Percentiles rank a stretch among this genome's conserved stretches.
Evolutionary conservation across 2,329 filamentous ascomycete genomes (phyloP).

Genomic region (Calonectria montana): DNA sequence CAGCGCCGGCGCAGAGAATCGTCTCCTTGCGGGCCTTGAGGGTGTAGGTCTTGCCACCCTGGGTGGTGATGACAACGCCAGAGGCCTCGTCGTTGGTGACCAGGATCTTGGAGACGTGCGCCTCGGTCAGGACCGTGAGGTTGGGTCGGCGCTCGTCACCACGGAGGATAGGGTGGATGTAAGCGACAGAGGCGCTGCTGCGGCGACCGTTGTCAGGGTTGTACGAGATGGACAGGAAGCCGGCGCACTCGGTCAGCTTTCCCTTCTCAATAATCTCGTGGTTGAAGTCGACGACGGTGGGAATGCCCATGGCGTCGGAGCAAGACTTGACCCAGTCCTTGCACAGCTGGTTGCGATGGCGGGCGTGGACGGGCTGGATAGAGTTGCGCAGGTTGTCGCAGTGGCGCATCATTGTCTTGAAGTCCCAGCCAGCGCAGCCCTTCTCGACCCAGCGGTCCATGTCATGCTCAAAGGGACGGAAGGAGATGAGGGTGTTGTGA

Average conservation of each 20-base stretch:
- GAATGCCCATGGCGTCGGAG: conserved; percentile 82
- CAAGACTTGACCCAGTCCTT: conserved; percentile 89
- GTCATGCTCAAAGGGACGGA: conserved; percentile 91
- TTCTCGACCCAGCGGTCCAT: conserved; percentile 84
- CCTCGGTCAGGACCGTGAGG: conserved; percentile 86
- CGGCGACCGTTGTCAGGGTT: conserved; percentile 89
- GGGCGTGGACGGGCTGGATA: conserved; percentile 87
- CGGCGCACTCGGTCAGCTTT: conserved; percentile 79
- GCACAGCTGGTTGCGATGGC: conserved; percentile 90
- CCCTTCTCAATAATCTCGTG: conserved; percentile 81
- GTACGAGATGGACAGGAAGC: conserved; percentile 92
- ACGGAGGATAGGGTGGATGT: conserved; percentile 90
- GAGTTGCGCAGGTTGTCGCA: conserved; percentile 89
- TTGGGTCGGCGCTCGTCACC: conserved; percentile 87
- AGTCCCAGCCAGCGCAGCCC: conserved; percentile 88
- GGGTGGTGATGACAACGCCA: conserved; percentile 75
- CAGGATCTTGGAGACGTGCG: conserved; percentile 87
- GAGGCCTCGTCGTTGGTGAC: conserved; percentile 76
- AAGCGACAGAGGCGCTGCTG: conserved; percentile 89
- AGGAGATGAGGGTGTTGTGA: conserved; percentile 94
- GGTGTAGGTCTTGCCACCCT: conserved; percentile 63
- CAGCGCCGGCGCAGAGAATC: conserved; percentile 81
- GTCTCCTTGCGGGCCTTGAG: conserved; percentile 79
- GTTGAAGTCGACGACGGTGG: conserved; percentile 88
- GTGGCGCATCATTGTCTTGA: conserved; percentile 84